Base-by-base conservation (phyloP, 2,329 filamentous ascomycete genomes). In the Diaporthe sp. region DNA sequence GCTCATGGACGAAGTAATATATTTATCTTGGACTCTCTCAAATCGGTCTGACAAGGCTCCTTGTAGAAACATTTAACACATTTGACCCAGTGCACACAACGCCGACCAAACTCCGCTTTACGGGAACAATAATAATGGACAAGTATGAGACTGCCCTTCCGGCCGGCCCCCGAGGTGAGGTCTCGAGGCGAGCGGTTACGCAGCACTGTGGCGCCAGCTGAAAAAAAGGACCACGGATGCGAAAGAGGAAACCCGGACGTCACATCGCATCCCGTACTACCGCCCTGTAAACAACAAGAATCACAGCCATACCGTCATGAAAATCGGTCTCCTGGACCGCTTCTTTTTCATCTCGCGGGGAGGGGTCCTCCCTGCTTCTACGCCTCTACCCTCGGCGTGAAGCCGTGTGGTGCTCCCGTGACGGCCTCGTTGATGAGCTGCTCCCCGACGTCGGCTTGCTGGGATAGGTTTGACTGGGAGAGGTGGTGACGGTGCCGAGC, bases 321-420 rank as follows among this genome's bases (percentile, higher is more conserved):
- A 17, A 30, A 9, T 13, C 17, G 17, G 17, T 9, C 15, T 30
- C 15, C 13, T 28, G 15, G 40, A 5, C 3, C 9, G 9, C 25
- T 17, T 6, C 25, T 35, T 9, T 10, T 6, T 12, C 13, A 10
- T 12, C 25, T 45, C 40, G 7, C 25, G 4, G 1, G 38, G 25
- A 30, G 3, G 13, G 3, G 2, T 5, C 25, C 2, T 40, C 38
- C 9, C 17, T 3, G 45, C 10, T 15, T n/a, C 17, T 15, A 3
- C 9, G 3, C 40, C n/a, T n/a, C 47, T 64, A 72, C 35, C 28
- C 47, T 42, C 69, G 57, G 54, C 69, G 69, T 22, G 69, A 64
- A 15, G 69, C 22, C 1, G 69, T 54, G 28, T 72, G 69, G 8
- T 72, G 57, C 30, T 54, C 33, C 30, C 57, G 54, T 17, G 69